Base-by-base conservation (phyloP, 768 basidiomycete species). In the Russula dissimulans region DNA sequence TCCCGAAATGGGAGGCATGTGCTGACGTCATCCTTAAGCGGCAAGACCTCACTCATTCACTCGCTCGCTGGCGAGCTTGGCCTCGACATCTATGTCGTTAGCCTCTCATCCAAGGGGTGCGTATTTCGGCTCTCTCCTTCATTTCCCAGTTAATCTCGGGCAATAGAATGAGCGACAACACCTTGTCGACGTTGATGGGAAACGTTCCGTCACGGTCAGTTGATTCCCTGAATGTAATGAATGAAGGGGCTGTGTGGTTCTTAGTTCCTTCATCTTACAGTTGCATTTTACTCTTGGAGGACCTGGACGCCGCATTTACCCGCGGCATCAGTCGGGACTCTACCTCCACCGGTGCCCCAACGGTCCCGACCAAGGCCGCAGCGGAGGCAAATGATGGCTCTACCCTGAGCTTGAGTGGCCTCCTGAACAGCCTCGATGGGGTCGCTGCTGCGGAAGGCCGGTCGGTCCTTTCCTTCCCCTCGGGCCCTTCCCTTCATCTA, bases 221-320 rank as follows among this genome's bases (percentile, higher is more conserved):
- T 47, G 50, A 52, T 51, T 61, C 49, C 34, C 38, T 29, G 31
- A 47, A 34, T 18, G 12, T 26, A 10, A 26, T 26, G 22, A 45
- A 61, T 61, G 54, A 61, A 61, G 34, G 43, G 52, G 32, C 61
- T 42, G 57, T 60, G 12, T 50, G 56, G 51, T 65, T 62, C 54
- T 59, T 56, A 67, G 57, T 65, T 41, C 14, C 32, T 60, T 58
- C 42, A 50, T 66, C 50, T 44, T 15, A 50, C 66, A 90, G 90
- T 77, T 92, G 90, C 78, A 91, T 95, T 62, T 79, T 95, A 67
- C 86, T 95, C 73, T 81, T 95, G 71, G 93, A 95, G 76, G 92
- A 95, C 78, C 81, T 95, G 67, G 91, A 93, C 71, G 91, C 91
- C 57, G 91, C 91, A 31, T 93, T 93, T 76, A 93, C 91, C 65